Evolutionary conservation across 2,329 filamentous ascomycete genomes (phyloP), one percentile per base, ranked within the genome.

Genomic region (Thyridium curvatum): DNA sequence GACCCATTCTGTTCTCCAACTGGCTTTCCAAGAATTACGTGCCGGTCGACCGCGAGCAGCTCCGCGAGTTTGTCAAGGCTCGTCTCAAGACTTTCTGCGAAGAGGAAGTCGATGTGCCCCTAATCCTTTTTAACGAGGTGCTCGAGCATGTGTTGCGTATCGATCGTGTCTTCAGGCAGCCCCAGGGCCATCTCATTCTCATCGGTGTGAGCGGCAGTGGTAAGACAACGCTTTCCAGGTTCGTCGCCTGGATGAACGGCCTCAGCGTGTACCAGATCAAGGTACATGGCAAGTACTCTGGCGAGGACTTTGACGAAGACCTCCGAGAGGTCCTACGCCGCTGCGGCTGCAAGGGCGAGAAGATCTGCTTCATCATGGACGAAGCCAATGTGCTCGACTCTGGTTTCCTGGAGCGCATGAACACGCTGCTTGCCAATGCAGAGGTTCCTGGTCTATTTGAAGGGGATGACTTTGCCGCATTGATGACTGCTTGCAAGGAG

Each of bases 301-400:
- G 86, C 2, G 93, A 97, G 58, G 93, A 99, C 65, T 99, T 99
- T 56, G 93, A 99, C 56, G 94, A 99, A 42, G 93, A 99, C 61
- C 71, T 99, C 29, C 80, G 94, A 48, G 91, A 90, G 56, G 93
- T 99, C 8, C 78, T 99, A 31, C 84, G 93, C 34, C 80, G 93
- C 41, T 94, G 88, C 52, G 93, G 93, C 46, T 97, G 91, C 70
- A 96, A 96, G 70, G 93, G 93, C 29, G 93, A 99, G 61, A 97
- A 97, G 72, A 94, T 99, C 35, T 98, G 94, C 67, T 99, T 99
- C 71, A 96, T 99, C 69, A 97, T 99, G 90, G 93, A 99, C 59
- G 93, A 99, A 67, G 85, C 91, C 9, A 99, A 99, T 54, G 93
- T 99, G 29, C 76, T 99, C 18, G 93, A 99, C 62, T 98, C 93